Percentiles rank a stretch among this genome's conserved stretches.
Conservation (phyloP, 108 stramenopile species). For the Fragilaria crotonensis region DNA sequence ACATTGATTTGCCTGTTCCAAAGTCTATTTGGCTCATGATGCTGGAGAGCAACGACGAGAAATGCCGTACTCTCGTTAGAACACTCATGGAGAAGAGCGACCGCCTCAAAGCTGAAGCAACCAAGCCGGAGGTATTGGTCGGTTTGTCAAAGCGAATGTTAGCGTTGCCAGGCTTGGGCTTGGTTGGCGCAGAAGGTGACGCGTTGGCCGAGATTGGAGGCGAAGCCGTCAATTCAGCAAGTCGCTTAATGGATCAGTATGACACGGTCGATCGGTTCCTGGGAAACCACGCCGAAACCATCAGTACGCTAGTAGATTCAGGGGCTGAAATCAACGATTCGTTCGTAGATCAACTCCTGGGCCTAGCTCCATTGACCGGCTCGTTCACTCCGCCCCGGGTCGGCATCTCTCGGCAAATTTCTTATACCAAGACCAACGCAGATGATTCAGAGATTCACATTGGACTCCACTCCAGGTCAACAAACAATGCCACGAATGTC, state of each 20-base stretch:
- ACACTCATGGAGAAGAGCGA: slow-evolving; percentile 28
- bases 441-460: not conserved
- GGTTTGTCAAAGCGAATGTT: slow-evolving; percentile 11
- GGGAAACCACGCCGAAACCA: slow-evolving; percentile 18
- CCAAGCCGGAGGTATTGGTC: slow-evolving; percentile 8
- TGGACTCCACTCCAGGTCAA: not conserved
- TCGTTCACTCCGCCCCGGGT: not conserved
- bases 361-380: slow-evolving; percentile 5
- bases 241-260: slow-evolving; percentile 5
- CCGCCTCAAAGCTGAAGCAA: slow-evolving; percentile 22
- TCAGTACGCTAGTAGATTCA: slow-evolving; percentile 22
- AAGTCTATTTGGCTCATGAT: slow-evolving; percentile 35
- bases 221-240: slow-evolving; percentile 20
- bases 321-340: slow-evolving; percentile 25
- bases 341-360: slow-evolving; percentile 33
- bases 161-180: slow-evolving; percentile 21
- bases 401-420: not conserved
- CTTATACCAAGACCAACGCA: not conserved
- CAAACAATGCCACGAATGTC: not conserved
- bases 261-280: slow-evolving; percentile 27
- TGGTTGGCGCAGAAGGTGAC: slow-evolving; percentile 19
- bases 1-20: slow-evolving; percentile 20
- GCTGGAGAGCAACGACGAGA: slow-evolving; percentile 22
- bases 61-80: slow-evolving; percentile 28
- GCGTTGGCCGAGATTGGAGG: slow-evolving; percentile 14